A percentile compares a stretch with the other conserved stretches of the same genome.
phyloP scores from a whole-genome alignment of 495 filamentous ascomycete genomes.

The Aspergillus steynii region DNA sequence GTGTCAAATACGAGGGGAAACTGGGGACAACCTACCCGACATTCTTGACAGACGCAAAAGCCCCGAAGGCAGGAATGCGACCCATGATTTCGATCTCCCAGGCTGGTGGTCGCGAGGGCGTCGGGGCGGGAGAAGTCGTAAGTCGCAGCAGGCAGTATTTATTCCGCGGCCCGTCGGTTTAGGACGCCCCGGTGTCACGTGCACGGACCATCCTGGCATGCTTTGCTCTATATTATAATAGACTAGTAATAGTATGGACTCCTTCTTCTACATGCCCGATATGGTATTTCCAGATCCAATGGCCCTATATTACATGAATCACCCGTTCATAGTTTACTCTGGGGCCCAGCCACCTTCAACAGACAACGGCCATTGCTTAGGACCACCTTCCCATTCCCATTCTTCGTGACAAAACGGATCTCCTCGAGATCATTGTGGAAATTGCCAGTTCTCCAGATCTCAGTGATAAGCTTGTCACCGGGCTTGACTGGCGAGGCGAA shows the following conservation, averaged over 20 bases:
- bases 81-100: background rate
- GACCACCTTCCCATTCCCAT: slow-evolving; percentile 71
- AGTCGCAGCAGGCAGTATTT: background rate
- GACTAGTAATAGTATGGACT: too few species aligned
- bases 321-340: slow-evolving; percentile 61
- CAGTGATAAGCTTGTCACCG: slow-evolving; percentile 54
- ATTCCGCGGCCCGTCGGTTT: background rate
- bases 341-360: slow-evolving; percentile 61
- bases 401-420: slow-evolving; percentile 69
- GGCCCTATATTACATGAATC: background rate
- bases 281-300: background rate
- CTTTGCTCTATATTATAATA: too few species aligned
- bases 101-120: background rate
- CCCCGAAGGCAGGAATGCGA: background rate
- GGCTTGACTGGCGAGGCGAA: slow-evolving; percentile 82
- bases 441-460: slow-evolving; percentile 55
- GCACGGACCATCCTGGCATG: background rate
- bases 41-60: background rate
- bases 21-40: background rate
- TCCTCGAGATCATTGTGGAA: slow-evolving; percentile 70
- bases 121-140: background rate
- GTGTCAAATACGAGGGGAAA: background rate
- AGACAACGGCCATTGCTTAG: slow-evolving; percentile 81
- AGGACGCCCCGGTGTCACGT: background rate
- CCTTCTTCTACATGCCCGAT: too few species aligned